Conservation (phyloP, 176 grass and related monocot species). For the Oryza meyeriana region DNA sequence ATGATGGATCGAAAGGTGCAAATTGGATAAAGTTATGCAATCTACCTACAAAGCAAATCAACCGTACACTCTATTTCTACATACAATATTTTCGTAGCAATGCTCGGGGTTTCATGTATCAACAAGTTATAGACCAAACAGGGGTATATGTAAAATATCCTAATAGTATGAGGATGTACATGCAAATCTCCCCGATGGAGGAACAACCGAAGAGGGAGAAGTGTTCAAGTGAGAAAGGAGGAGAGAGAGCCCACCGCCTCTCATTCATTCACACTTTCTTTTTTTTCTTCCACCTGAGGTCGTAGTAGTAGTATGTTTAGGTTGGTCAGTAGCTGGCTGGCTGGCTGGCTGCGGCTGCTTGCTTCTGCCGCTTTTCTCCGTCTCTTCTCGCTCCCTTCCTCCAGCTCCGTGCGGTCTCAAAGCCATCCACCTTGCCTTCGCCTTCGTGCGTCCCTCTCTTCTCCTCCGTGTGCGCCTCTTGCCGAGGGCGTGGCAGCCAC, state of each 20-base stretch:
- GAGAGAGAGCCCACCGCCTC: background rate
- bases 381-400: background rate
- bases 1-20: no score
- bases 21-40: no score
- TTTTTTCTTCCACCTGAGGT: constrained; percentile 9
- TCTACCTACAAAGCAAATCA: no score
- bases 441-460: background rate
- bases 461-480: constrained; percentile 1
- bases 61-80: no score
- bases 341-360: background rate
- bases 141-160: no score
- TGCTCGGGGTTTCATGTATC: no score
- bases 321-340: background rate
- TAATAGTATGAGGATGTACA: background rate
- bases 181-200: background rate
- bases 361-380: constrained; percentile 13
- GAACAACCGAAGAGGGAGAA: background rate
- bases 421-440: background rate
- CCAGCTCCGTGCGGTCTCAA: background rate
- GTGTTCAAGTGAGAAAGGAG: background rate
- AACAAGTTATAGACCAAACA: no score
- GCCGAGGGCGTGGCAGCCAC: background rate
- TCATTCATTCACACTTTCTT: background rate
- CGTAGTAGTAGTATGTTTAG: no score
- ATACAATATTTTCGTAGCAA: no score